phyloP scores from a whole-genome alignment of 805 yeast species.

The Saccharomycopsis vini region DNA sequence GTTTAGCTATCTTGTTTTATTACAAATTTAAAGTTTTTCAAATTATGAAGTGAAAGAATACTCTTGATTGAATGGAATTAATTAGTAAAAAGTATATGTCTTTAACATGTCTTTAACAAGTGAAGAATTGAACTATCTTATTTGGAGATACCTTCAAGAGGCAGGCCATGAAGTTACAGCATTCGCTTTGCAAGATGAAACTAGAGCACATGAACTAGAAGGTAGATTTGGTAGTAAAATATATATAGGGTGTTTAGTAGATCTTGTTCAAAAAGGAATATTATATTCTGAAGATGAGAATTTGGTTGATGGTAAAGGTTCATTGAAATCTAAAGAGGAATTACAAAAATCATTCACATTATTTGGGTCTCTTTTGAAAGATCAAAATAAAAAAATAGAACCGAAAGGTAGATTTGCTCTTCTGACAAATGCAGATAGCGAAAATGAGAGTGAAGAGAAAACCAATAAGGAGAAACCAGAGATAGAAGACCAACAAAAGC shows the following conservation, averaged over 20 bases:
- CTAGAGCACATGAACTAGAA: slow-evolving; percentile 53
- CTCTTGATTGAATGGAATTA: background rate
- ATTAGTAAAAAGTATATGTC: too few relatives aligned
- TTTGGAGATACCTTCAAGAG: slow-evolving; percentile 91
- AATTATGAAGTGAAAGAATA: background rate
- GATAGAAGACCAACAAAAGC: slow-evolving; percentile 10
- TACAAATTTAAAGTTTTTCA: too few relatives aligned
- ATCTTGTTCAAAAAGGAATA: slow-evolving; percentile 78
- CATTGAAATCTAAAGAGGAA: slow-evolving; percentile 24
- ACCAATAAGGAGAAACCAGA: background rate
- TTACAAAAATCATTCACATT: slow-evolving; percentile 22
- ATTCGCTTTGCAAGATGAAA: slow-evolving; percentile 68
- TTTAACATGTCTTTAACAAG: slow-evolving; percentile 79
- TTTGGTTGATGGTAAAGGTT: slow-evolving; percentile 33
- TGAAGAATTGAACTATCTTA: slow-evolving; percentile 76
- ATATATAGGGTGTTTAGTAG: slow-evolving; percentile 76
- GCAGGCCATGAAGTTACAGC: slow-evolving; percentile 70
- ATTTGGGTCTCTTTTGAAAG: slow-evolving; percentile 18
- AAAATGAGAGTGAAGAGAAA: slow-evolving; percentile 9
- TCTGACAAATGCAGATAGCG: slow-evolving; percentile 20
- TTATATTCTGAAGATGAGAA: slow-evolving; percentile 66
- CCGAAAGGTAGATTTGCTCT: slow-evolving; percentile 28
- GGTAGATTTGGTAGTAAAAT: slow-evolving; percentile 39
- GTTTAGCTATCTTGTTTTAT: too few relatives aligned
- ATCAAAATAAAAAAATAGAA: slow-evolving; percentile 25